A percentile compares a stretch with the other conserved stretches of the same genome.
These are phyloP conservation scores for Mikania micrantha DNA, from an alignment of 129 eudicot species.

Conservation along the genomic window DNA sequence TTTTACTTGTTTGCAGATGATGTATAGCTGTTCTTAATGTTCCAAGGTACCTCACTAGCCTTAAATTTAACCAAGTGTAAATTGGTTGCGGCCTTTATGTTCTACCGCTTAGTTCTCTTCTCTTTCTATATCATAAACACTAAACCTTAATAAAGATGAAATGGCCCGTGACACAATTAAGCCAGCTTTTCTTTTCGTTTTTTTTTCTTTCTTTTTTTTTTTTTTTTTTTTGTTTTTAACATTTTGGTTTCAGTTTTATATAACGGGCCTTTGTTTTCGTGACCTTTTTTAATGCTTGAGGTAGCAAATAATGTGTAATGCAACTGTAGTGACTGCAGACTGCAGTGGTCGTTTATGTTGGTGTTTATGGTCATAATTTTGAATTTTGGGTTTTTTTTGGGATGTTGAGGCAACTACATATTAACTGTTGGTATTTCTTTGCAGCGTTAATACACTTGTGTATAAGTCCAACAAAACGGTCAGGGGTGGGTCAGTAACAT, in stretches of 20 bases:
- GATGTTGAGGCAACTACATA: background rate
- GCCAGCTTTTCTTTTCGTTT: background rate
- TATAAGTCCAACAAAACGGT: no score
- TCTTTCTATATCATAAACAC: background rate
- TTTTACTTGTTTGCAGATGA: constrained; percentile 22
- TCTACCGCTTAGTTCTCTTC: background rate
- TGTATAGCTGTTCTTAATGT: constrained; percentile 21
- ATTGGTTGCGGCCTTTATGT: constrained; percentile 13
- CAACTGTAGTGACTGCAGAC: background rate
- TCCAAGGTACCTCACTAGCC: constrained; percentile 16
- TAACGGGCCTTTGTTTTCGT: constrained; percentile 13
- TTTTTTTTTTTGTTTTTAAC: background rate
- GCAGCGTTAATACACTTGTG: no score
- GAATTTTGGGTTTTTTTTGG: background rate
- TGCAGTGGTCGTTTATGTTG: background rate
- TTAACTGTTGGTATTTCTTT: background rate
- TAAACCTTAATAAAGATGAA: constrained; percentile 21
- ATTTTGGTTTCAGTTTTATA: background rate
- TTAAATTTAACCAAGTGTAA: constrained; percentile 23
- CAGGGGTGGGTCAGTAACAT: no score
- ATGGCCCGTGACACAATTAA: background rate
- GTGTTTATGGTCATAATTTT: background rate
- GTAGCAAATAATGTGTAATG: constrained; percentile 1
- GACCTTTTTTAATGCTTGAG: background rate
- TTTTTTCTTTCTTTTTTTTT: no score